Evolutionary conservation across 176 grass and related monocot genomes (phyloP), one percentile per base, ranked within the genome.

Genomic region (Carex pumila): DNA sequence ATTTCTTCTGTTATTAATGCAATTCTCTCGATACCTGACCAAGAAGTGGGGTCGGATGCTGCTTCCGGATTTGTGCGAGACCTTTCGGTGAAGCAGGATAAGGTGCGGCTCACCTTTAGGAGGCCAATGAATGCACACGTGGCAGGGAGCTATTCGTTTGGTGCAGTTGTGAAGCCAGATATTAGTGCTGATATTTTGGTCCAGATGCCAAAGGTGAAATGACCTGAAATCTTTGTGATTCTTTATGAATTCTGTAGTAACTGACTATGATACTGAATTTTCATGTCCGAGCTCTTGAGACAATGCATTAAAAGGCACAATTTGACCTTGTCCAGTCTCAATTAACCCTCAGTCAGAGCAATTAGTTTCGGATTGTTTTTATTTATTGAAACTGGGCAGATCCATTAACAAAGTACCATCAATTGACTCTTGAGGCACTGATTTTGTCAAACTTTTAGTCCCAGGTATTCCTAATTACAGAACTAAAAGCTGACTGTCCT

Each of bases 141-240:
- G 25, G 83, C 82, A 14, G 96, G 96, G 58, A 93, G 91, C 86
- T 84, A 89, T 79, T 89, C 89, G 78, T 59, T 89, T 22, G 87
- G 88, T 14, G 83, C 85, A 2, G 79, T 92, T 4, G 87, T 89
- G 39, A 91, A 89, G 84, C 96, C 96, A 9, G 93, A 98, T 67
- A 81, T 95, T 6, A 65, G 85, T 7, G 86, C 87, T 2, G 96
- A 98, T 80, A 89, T 98, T 17, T 82, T 99, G 32, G 83, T 95
- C 8, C 91, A 90, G 53, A 93, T 99, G 93, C 92, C 92, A 10
- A 99, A 95, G 93, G 96, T 91, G 71, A 54, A 30, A 65, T 22
- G 25, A 56, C 13, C 5, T 55, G 73, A 56, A 56, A 15, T 18
- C 54, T 76, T 7, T 77, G 1, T 76, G 21, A 31, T 75, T 75